phyloP scores from a whole-genome alignment of 257 asterid species.

The Solanum lycopersicoides region DNA sequence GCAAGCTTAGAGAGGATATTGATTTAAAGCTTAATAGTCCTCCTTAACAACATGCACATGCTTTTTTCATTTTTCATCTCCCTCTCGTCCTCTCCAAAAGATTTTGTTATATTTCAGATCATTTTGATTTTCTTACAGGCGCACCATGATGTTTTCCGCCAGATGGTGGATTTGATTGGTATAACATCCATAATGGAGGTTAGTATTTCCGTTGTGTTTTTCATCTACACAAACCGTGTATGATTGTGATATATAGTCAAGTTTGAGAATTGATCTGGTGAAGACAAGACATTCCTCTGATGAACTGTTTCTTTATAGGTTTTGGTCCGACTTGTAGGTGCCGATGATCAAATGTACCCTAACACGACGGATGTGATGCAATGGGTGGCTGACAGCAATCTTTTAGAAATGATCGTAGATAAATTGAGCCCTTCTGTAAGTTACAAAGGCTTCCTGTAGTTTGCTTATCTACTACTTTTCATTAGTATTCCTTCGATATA shows the following conservation, averaged over 20 bases:
- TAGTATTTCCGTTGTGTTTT: neutral
- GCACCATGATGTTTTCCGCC: conserved; percentile 74
- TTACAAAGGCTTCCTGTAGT: neutral
- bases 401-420: conserved; percentile 94
- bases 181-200: conserved; percentile 99
- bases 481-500: neutral
- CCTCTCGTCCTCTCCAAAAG: neutral
- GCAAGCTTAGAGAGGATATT: neutral
- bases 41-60: neutral
- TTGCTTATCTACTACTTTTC: neutral
- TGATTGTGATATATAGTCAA: neutral
- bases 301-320: conserved; percentile 40
- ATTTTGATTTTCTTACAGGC: conserved; percentile 34
- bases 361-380: conserved; percentile 81
- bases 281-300: neutral
- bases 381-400: conserved; percentile 90
- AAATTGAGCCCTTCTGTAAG: conserved; percentile 74
- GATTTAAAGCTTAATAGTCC: neutral
- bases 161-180: conserved; percentile 95
- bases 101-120: neutral
- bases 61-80: neutral
- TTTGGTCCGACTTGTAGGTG: conserved; percentile 87
- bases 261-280: neutral
- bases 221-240: neutral
- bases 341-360: conserved; percentile 81